A percentile compares a stretch with the other conserved stretches of the same genome.
phyloP scores from a whole-genome alignment of 2,329 filamentous ascomycete species.

The Daldinia sp. region DNA sequence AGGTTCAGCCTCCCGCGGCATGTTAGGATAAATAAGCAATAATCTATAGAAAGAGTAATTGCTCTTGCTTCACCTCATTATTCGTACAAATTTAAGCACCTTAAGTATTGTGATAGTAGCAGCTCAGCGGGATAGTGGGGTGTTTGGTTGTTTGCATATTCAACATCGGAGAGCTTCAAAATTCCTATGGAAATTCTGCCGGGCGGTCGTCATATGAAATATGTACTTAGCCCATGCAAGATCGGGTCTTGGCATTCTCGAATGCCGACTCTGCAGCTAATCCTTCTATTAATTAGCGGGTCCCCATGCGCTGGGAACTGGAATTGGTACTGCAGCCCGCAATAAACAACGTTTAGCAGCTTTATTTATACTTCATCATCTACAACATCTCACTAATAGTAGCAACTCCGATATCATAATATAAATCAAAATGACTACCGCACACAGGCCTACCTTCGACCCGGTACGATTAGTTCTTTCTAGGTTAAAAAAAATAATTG shows the following conservation, averaged over 20 bases:
- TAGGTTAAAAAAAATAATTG: not conserved
- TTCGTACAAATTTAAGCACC: slow-evolving; percentile 9
- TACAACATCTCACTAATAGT: slow-evolving; percentile 11
- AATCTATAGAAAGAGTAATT: slow-evolving; percentile 17
- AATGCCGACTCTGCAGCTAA: slow-evolving; percentile 21
- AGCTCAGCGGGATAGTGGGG: slow-evolving; percentile 38
- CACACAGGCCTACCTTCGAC: slow-evolving; percentile 92
- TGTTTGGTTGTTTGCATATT: slow-evolving; percentile 23
- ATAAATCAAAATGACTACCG: slow-evolving; percentile 67
- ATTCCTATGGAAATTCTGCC: slow-evolving; percentile 55
- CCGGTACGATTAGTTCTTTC: slow-evolving; percentile 66
- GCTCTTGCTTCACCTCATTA: slow-evolving; percentile 34
- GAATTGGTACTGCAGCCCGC: slow-evolving; percentile 3
- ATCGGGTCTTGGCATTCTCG: slow-evolving; percentile 27
- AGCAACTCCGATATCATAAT: not conserved
- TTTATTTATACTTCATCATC: slow-evolving; percentile 10
- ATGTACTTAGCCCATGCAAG: slow-evolving; percentile 31
- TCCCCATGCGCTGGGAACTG: no score
- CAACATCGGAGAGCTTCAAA: slow-evolving; percentile 36
- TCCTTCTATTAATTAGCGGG: slow-evolving; percentile 5
- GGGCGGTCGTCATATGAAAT: slow-evolving; percentile 51
- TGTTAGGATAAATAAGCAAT: slow-evolving; percentile 53
- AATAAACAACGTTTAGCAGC: slow-evolving; percentile 14
- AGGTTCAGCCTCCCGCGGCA: slow-evolving; percentile 93
- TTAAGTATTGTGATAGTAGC: not conserved